phyloP scores from a whole-genome alignment of 441 rosid species.

The Croton laevigatus region DNA sequence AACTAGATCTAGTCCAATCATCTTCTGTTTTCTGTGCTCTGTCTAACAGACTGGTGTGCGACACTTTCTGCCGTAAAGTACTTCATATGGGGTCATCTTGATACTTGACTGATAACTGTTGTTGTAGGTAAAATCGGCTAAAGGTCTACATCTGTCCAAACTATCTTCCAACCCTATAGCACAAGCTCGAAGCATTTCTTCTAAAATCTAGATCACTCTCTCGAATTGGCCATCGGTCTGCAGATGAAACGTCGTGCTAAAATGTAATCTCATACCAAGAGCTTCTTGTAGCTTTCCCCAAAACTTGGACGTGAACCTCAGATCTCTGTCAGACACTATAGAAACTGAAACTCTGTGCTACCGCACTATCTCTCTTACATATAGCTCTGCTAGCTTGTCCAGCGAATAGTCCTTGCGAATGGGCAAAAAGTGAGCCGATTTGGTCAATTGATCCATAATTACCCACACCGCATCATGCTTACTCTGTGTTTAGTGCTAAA shows the following conservation, averaged over 20 bases:
- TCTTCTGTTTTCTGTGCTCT: not conserved
- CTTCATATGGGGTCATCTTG: not conserved
- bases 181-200: slow-evolving; percentile 14
- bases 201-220: not conserved
- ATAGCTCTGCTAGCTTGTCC: not conserved
- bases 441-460: too few relatives aligned
- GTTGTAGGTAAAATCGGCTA: slow-evolving; percentile 7
- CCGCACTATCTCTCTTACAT: not conserved
- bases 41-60: not conserved
- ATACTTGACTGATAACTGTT: too few relatives aligned
- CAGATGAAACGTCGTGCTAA: not conserved
- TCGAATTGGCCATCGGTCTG: slow-evolving; percentile 4
- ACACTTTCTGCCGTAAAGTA: too few relatives aligned
- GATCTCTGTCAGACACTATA: too few relatives aligned
- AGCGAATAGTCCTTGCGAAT: not conserved
- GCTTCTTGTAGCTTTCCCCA: not conserved
- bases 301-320: not conserved
- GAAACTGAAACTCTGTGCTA: not conserved
- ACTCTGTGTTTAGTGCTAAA: too few relatives aligned
- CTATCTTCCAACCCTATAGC: not conserved
- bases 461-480: too few relatives aligned
- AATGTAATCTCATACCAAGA: not conserved
- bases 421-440: not conserved
- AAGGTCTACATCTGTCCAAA: not conserved
- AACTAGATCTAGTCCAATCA: not conserved